These are phyloP conservation scores for Ogataea ramenticola DNA, from an alignment of 805 yeast species.

Conservation along the genomic window DNA sequence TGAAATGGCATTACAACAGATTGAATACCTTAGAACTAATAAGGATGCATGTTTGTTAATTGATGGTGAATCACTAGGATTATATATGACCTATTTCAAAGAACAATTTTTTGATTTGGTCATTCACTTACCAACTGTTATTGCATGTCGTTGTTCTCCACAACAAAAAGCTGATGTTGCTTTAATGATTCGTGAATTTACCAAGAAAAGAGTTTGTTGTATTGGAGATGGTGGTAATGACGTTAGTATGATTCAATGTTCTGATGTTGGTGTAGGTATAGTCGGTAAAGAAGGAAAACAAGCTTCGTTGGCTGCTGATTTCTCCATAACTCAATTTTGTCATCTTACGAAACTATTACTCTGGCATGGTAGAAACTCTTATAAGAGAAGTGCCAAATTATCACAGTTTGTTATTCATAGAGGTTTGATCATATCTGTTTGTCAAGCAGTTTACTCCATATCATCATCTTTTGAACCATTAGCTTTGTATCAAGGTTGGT, in stretches of 20 bases:
- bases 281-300: constrained; percentile 98
- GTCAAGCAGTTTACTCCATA: constrained; percentile 89
- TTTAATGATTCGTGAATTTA: constrained; percentile 60
- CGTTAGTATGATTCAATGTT: constrained; percentile 97
- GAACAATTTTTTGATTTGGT: constrained; percentile 74
- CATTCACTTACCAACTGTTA: constrained; percentile 81
- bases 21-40: constrained; percentile 64
- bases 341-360: constrained; percentile 77
- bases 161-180: constrained; percentile 98
- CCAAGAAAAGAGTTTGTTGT: constrained; percentile 90
- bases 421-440: constrained; percentile 87
- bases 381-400: constrained; percentile 89
- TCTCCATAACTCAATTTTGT: constrained; percentile 87
- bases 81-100: constrained; percentile 54
- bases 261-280: constrained; percentile 98
- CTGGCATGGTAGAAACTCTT: constrained; percentile 98
- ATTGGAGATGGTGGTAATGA: constrained; percentile 99
- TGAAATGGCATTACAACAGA: constrained; percentile 62
- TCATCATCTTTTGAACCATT: constrained; percentile 86
- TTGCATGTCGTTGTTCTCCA: constrained; percentile 97
- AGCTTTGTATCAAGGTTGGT: constrained; percentile 91
- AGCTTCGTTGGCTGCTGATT: constrained; percentile 96
- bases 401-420: constrained; percentile 96
- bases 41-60: constrained; percentile 70
- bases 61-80: constrained; percentile 86